phyloP scores from a whole-genome alignment of 2,329 filamentous ascomycete genomes.

The Diaporthe citriasiana region DNA sequence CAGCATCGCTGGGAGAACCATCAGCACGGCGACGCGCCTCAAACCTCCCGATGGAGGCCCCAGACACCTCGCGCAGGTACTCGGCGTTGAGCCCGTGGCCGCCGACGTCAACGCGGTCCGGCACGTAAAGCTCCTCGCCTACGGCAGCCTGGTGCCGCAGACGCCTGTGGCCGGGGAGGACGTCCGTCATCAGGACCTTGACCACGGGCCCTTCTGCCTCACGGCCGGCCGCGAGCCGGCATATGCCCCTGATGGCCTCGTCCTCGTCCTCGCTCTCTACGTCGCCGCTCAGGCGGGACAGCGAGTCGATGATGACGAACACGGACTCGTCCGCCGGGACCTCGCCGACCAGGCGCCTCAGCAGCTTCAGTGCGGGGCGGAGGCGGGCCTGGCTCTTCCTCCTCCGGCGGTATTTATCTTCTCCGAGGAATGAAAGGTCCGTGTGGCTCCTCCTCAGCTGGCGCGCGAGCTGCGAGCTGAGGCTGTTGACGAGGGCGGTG shows the following conservation, averaged over 20 bases:
- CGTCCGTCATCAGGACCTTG: not conserved
- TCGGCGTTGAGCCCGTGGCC: not conserved
- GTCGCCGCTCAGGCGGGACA: slow-evolving; percentile 11
- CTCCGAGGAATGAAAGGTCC: not conserved
- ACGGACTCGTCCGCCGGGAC: not conserved
- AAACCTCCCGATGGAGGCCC: not conserved
- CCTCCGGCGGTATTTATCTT: not conserved
- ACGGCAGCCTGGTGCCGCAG: too few relatives aligned
- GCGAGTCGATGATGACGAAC: not conserved
- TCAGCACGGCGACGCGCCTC: not conserved
- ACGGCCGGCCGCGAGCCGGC: not conserved
- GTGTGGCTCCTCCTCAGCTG: not conserved
- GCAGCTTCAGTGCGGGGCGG: not conserved
- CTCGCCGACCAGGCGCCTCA: not conserved
- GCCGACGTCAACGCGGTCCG: not conserved
- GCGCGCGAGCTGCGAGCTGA: not conserved
- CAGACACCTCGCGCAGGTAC: not conserved
- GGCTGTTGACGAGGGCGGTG: not conserved
- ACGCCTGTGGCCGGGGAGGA: not conserved
- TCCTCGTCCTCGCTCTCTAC: not conserved
- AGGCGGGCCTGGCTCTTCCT: not conserved
- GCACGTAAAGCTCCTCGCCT: not conserved
- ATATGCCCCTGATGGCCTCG: not conserved
- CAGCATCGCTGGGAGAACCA: not conserved
- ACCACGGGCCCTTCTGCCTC: not conserved